Conservation (phyloP, 163 green algal species). For the Volvox carteri region DNA sequence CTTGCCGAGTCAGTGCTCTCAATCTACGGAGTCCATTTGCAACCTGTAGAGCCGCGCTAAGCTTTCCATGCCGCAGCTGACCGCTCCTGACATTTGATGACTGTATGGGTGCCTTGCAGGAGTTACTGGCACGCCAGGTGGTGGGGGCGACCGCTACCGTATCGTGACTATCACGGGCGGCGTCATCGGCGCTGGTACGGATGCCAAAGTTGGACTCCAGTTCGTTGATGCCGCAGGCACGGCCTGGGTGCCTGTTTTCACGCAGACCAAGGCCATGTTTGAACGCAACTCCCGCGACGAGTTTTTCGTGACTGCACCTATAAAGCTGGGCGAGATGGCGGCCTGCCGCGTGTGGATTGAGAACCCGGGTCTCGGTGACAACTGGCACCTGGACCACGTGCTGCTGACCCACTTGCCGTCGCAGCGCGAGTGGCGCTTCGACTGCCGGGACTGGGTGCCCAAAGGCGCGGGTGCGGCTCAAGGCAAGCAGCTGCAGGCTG, state of each 20-base stretch:
- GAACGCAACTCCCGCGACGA: slow-evolving; percentile 53
- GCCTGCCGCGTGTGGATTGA: slow-evolving; percentile 57
- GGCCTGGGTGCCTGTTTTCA: slow-evolving; percentile 32
- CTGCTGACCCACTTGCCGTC: slow-evolving; percentile 57
- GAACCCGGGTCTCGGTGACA: slow-evolving; percentile 54
- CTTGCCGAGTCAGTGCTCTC: too few relatives aligned
- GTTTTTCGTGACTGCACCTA: slow-evolving; percentile 46
- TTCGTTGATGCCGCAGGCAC: slow-evolving; percentile 49
- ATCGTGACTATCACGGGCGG: slow-evolving; percentile 57
- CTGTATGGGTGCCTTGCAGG: slow-evolving; percentile 3
- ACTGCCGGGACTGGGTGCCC: slow-evolving; percentile 61
- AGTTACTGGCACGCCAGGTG: background rate
- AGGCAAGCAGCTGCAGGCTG: slow-evolving; percentile 41
- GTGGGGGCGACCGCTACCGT: slow-evolving; percentile 53
- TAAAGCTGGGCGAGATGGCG: slow-evolving; percentile 57
- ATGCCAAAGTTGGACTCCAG: slow-evolving; percentile 73
- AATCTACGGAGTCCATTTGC: too few relatives aligned
- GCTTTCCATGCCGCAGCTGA: too few relatives aligned
- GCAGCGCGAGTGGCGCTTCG: slow-evolving; percentile 63
- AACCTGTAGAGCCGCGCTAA: too few relatives aligned
- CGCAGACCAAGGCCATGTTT: slow-evolving; percentile 66
- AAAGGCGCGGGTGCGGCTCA: slow-evolving; percentile 52
- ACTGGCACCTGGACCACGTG: slow-evolving; percentile 64
- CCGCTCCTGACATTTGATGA: background rate
- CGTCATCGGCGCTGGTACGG: slow-evolving; percentile 68